Percentiles rank a stretch among this genome's conserved stretches.
phyloP scores from a whole-genome alignment of 371 early-diverging fungal genomes.

The Rhizopus sp. region DNA sequence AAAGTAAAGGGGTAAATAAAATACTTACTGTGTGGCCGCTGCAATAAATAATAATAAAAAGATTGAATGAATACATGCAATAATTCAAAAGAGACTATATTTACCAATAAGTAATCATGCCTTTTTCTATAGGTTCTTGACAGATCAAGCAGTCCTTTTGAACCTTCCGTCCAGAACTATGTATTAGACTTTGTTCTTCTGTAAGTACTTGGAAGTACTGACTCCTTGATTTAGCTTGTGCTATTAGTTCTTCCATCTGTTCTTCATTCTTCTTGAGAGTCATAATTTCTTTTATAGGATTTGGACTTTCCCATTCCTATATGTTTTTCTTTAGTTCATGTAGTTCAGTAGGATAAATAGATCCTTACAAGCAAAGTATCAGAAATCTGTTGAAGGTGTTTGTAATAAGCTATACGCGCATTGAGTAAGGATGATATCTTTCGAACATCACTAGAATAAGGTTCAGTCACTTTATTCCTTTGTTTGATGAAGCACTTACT shows the following conservation, averaged over 20 bases:
- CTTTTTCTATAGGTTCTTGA: slow-evolving; percentile 45
- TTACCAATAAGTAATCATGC: slow-evolving; percentile 62
- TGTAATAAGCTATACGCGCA: slow-evolving; percentile 59
- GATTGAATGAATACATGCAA: background rate
- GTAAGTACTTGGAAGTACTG: slow-evolving; percentile 51
- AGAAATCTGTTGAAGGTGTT: slow-evolving; percentile 58
- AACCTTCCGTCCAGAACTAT: slow-evolving; percentile 12
- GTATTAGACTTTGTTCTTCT: slow-evolving; percentile 14
- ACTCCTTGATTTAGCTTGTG: slow-evolving; percentile 30
- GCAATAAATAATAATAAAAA: slow-evolving; percentile 1
- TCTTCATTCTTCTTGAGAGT: slow-evolving; percentile 26
- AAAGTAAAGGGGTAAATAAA: background rate
- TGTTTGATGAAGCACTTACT: slow-evolving; percentile 19
- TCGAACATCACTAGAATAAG: slow-evolving; percentile 27
- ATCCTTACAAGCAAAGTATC: slow-evolving; percentile 36
- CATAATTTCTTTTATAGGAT: slow-evolving; percentile 32
- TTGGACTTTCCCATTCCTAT: slow-evolving; percentile 27
- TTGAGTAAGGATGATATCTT: slow-evolving; percentile 37
- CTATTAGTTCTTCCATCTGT: slow-evolving; percentile 21
- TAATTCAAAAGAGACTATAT: slow-evolving; percentile 42
- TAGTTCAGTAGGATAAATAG: background rate
- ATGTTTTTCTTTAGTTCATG: background rate
- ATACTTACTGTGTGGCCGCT: slow-evolving; percentile 35
- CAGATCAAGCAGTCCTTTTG: slow-evolving; percentile 60
- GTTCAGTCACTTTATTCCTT: background rate